Percentiles rank a stretch among this genome's conserved stretches.
phyloP scores from a whole-genome alignment of 768 basidiomycete genomes.

The Dentipellis fragilis region DNA sequence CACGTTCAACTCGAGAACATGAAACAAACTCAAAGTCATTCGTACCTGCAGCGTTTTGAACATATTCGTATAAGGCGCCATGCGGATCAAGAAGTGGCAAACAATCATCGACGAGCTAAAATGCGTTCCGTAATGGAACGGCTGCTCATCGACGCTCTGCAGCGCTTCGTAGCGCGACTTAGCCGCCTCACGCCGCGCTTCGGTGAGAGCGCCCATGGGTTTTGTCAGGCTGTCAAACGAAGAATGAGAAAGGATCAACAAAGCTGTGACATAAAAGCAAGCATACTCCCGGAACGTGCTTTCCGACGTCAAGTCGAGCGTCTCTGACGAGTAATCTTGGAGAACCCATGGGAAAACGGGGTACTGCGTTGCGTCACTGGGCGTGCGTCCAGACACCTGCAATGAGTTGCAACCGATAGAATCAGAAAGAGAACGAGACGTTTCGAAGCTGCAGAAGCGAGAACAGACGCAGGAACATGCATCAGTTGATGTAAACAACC shows the following conservation, averaged over 20 bases:
- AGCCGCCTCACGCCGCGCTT: conserved; percentile 66
- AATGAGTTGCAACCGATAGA: not conserved
- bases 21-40: not conserved
- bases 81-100: conserved; percentile 85
- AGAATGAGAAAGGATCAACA: not conserved
- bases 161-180: conserved; percentile 64
- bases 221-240: conserved; percentile 42
- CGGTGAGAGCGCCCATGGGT: conserved; percentile 87
- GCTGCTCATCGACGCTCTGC: conserved; percentile 71
- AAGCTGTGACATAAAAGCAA: not conserved
- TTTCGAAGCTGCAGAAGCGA: not conserved
- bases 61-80: conserved; percentile 89
- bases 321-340: conserved; percentile 69
- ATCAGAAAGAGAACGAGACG: not conserved
- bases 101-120: conserved; percentile 97
- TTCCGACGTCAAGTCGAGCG: conserved; percentile 52
- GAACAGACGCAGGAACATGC: not conserved
- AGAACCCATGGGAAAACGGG: conserved; percentile 92
- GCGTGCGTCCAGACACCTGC: conserved; percentile 75
- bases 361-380: conserved; percentile 91
- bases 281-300: conserved; percentile 67
- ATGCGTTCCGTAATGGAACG: conserved; percentile 92
- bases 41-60: conserved; percentile 77
- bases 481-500: too few relatives aligned
- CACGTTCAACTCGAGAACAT: not conserved